phyloP scores from a whole-genome alignment of 1,139 yeast genomes.

The Zhuliangozyma blackwelliae region DNA sequence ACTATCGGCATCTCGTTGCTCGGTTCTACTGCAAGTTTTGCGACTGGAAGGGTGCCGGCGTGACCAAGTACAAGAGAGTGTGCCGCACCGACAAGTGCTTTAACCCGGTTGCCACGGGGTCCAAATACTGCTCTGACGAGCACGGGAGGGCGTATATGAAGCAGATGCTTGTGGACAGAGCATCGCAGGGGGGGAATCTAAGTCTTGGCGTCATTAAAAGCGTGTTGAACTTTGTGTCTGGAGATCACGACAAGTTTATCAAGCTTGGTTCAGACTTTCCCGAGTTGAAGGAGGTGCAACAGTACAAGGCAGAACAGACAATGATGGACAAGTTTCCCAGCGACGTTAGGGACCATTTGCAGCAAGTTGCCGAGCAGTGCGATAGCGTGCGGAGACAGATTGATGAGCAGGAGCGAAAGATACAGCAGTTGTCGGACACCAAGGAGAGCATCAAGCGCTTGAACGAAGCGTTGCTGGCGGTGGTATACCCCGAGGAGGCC shows the following conservation, averaged over 20 bases:
- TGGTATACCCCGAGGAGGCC: slow-evolving; percentile 10
- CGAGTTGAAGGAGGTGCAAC: slow-evolving; percentile 32
- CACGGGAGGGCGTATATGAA: slow-evolving; percentile 65
- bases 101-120: slow-evolving; percentile 47
- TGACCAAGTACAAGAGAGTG: slow-evolving; percentile 67
- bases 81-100: slow-evolving; percentile 63
- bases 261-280: slow-evolving; percentile 35
- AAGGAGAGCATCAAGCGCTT: slow-evolving; percentile 35
- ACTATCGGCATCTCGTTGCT: slow-evolving; percentile 54
- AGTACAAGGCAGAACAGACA: slow-evolving; percentile 28
- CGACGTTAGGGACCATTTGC: slow-evolving; percentile 19
- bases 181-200: too few species aligned
- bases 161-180: slow-evolving; percentile 13
- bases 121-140: slow-evolving; percentile 72
- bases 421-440: slow-evolving; percentile 22
- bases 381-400: slow-evolving; percentile 16
- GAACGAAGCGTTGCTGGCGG: slow-evolving; percentile 28
- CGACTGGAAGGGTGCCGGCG: slow-evolving; percentile 41
- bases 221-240: slow-evolving; percentile 11
- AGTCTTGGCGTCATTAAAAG: slow-evolving; percentile 15
- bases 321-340: slow-evolving; percentile 26
- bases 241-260: slow-evolving; percentile 8
- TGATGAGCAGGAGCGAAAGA: slow-evolving; percentile 14
- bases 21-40: slow-evolving; percentile 77
- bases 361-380: slow-evolving; percentile 19